Percentiles rank a stretch among this genome's conserved stretches.
Evolutionary conservation across 2,329 filamentous ascomycete species (phyloP).

Genomic region (Ophiostoma ips): DNA sequence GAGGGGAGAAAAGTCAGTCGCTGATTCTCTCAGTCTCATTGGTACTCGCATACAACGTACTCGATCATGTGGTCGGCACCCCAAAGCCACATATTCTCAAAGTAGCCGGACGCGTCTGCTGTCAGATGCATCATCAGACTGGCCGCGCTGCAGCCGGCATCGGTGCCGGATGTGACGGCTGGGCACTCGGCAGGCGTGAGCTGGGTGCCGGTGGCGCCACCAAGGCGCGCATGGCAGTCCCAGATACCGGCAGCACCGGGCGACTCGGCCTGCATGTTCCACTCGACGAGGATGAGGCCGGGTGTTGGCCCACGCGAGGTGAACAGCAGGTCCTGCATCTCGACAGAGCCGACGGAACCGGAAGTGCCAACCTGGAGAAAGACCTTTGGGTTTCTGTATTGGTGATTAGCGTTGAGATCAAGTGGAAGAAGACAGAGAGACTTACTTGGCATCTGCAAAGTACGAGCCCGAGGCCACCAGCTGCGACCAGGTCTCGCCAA

Average conservation of each 20-base stretch:
- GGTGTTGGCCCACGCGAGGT: constrained; percentile 50
- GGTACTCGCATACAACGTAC: no score
- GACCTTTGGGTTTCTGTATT: no score
- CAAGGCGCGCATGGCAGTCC: constrained; percentile 62
- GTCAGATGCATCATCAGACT: constrained; percentile 17
- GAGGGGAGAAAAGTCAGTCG: no score
- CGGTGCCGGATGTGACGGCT: neutral
- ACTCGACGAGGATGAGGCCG: constrained; percentile 56
- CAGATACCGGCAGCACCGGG: constrained; percentile 38
- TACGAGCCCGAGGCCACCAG: no score
- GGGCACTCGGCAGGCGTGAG: constrained; percentile 48
- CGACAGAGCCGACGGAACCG: constrained; percentile 38
- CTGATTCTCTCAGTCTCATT: no score
- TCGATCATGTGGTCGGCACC: constrained; percentile 42
- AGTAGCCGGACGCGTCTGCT: constrained; percentile 16
- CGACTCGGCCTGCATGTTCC: constrained; percentile 47
- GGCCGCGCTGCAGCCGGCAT: constrained; percentile 22
- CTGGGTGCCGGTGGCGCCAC: constrained; percentile 51
- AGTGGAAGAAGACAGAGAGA: no score
- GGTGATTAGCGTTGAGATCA: no score
- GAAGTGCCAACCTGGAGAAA: no score
- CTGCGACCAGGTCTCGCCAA: constrained; percentile 51
- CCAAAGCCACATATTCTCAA: constrained; percentile 48
- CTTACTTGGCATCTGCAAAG: no score
- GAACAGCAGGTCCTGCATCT: constrained; percentile 56